Base-by-base conservation (phyloP, 2,329 filamentous ascomycete species). In the Cercospora sp. region DNA sequence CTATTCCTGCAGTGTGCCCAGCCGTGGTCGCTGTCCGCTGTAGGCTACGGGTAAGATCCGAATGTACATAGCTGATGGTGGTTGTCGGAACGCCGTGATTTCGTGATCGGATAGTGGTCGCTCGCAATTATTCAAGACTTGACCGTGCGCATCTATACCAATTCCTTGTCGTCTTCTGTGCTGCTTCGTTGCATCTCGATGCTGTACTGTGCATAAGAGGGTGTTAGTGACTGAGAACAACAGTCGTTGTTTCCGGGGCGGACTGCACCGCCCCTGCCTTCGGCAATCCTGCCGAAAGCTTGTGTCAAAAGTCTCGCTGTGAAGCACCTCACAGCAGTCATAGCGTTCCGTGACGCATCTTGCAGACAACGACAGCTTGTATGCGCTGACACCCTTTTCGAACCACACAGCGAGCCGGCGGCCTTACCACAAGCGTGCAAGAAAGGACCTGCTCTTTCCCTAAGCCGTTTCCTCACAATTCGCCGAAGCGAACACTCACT, bases 381-480 rank as follows among this genome's bases (percentile, higher is more conserved):
- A 48, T 48, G 59, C 59, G 36, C 20, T 36, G 59, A 30, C 33
- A 26, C 5, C 16, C 16, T 9, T 28, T 13, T 18, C 60, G n/a
- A 20, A 53, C 23, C 36, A n/a, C 51, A 60, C n/a, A 36, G 71
- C 72, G 68, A 57, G 60, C 62, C 70, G 79, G 82, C 68, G 82
- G 82, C 70, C 81, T 82, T 10, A 31, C 13, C 30, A 16, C 7
- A n/a, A 5, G 30, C 53, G 26, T n/a, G 28, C 26, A 30, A n/a
- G 23, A 33, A 16, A 16, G 26, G 53, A 20, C 4, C 16, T 30
- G 28, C 6, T 13, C 13, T 30, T 58, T 30, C 53, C 20, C 30
- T 58, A 33, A 30, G 13, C 53, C 12, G 30, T 5, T 18, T 6
- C 7, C n/a, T 18, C 53, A 12, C 26, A 18, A 31, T 58, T 28